Percentiles rank a stretch among this genome's conserved stretches.
phyloP scores from a whole-genome alignment of 352 stramenopile genomes.

The Globisporangium echinulatum region DNA sequence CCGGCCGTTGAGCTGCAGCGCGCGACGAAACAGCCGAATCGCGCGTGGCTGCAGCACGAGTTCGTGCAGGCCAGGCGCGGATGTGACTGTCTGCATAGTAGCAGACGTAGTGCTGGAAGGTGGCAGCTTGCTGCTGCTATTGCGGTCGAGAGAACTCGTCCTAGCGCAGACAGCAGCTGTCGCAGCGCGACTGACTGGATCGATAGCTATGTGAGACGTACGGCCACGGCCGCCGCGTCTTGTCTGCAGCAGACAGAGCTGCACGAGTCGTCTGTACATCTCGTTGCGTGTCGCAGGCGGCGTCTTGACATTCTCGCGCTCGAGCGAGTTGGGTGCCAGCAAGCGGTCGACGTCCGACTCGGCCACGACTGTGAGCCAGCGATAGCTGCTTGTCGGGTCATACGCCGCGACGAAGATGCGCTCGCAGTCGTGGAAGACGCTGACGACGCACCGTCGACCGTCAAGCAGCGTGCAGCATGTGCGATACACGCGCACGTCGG shows the following conservation, averaged over 20 bases:
- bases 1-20: slow-evolving; percentile 36
- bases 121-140: neutral
- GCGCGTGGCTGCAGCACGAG: slow-evolving; percentile 41
- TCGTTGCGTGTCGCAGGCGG: slow-evolving; percentile 41
- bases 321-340: slow-evolving; percentile 56
- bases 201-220: too few species aligned
- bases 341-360: slow-evolving; percentile 55
- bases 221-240: neutral
- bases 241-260: slow-evolving; percentile 41
- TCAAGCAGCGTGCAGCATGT: slow-evolving; percentile 32
- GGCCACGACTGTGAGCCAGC: slow-evolving; percentile 45
- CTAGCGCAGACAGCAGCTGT: too few species aligned
- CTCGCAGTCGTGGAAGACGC: slow-evolving; percentile 63
- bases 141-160: neutral
- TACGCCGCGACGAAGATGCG: slow-evolving; percentile 67
- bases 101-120: too few species aligned
- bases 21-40: slow-evolving; percentile 48
- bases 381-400: slow-evolving; percentile 36
- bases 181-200: neutral
- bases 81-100: neutral
- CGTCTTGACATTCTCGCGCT: slow-evolving; percentile 29
- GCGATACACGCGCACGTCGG: slow-evolving; percentile 61
- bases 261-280: slow-evolving; percentile 60
- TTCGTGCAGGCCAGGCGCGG: slow-evolving; percentile 4
- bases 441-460: slow-evolving; percentile 46